Percentiles rank a stretch among this genome's conserved stretches.
Conservation (phyloP, 2,329 filamentous ascomycete species). For the Emericellopsis cladophorae region DNA sequence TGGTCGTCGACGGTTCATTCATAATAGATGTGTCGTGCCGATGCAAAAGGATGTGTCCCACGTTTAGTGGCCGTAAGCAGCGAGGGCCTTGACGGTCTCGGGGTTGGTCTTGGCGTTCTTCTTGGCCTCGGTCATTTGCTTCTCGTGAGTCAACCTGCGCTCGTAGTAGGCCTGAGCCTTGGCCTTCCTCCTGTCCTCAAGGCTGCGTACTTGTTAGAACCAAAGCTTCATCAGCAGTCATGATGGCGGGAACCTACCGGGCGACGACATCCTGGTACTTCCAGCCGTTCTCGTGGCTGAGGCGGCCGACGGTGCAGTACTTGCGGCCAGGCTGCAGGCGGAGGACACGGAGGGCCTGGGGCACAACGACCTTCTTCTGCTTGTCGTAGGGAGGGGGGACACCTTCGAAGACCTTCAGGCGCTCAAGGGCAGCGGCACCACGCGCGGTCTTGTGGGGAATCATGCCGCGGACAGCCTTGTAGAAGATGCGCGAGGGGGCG, state of each 20-base stretch:
- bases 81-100: slow-evolving; percentile 80
- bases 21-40: too few relatives aligned
- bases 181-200: slow-evolving; percentile 99
- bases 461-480: slow-evolving; percentile 99
- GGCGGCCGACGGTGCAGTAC: slow-evolving; percentile 98
- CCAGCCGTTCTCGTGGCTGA: slow-evolving; percentile 99
- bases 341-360: slow-evolving; percentile 93
- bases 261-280: slow-evolving; percentile 99
- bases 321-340: slow-evolving; percentile 98
- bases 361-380: slow-evolving; percentile 99
- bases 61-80: slow-evolving; percentile 78
- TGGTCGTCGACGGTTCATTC: too few relatives aligned
- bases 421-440: slow-evolving; percentile 90
- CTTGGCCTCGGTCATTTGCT: slow-evolving; percentile 85
- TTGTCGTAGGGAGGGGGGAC: slow-evolving; percentile 98
- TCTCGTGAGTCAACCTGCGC: slow-evolving; percentile 94
- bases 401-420: slow-evolving; percentile 99
- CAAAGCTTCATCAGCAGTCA: not conserved
- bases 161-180: slow-evolving; percentile 99
- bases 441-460: slow-evolving; percentile 99
- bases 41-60: too few relatives aligned
- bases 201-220: slow-evolving; percentile 38
- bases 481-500: slow-evolving; percentile 98
- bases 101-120: slow-evolving; percentile 79
- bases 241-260: slow-evolving; percentile 52